A percentile compares a stretch with the other conserved stretches of the same genome.
phyloP scores from a whole-genome alignment of 192 early-diverging fungal species.

The Backusella liffmaniae region DNA sequence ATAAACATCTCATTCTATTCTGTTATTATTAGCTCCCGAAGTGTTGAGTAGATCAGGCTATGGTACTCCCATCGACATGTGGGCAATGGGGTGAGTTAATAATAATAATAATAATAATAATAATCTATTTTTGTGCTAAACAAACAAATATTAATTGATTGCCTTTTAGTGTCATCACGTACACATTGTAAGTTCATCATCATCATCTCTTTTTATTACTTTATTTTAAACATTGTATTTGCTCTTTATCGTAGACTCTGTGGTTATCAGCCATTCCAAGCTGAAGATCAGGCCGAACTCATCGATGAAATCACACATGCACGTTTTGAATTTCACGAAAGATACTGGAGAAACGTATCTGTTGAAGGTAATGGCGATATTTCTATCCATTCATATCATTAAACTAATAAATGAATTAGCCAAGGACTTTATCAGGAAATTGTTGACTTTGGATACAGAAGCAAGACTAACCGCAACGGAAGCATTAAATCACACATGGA shows the following conservation, averaged over 20 bases:
- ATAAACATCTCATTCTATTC: background rate
- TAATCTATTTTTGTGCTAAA: background rate
- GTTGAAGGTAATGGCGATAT: constrained; percentile 55
- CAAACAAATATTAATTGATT: background rate
- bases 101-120: background rate
- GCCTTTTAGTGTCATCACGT: constrained; percentile 75
- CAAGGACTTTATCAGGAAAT: constrained; percentile 72
- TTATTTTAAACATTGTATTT: background rate
- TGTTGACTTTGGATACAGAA: constrained; percentile 65
- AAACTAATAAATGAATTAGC: constrained; percentile 42
- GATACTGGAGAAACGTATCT: constrained; percentile 83
- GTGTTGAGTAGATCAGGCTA: constrained; percentile 81
- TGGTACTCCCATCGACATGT: constrained; percentile 91
- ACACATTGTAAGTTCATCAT: constrained; percentile 61
- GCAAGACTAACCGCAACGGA: constrained; percentile 77
- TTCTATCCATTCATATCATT: background rate
- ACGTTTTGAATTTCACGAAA: constrained; percentile 69
- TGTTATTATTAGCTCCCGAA: constrained; percentile 61
- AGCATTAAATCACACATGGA: constrained; percentile 86
- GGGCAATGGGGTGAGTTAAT: constrained; percentile 72
- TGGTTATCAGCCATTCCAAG: constrained; percentile 78
- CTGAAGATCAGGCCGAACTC: constrained; percentile 57
- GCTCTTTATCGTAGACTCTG: constrained; percentile 51
- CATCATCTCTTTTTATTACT: too few relatives aligned
- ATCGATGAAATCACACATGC: constrained; percentile 60